Base-by-base conservation (phyloP, 1,284 basidiomycete species). In the Fomitiporia mediterranea region DNA sequence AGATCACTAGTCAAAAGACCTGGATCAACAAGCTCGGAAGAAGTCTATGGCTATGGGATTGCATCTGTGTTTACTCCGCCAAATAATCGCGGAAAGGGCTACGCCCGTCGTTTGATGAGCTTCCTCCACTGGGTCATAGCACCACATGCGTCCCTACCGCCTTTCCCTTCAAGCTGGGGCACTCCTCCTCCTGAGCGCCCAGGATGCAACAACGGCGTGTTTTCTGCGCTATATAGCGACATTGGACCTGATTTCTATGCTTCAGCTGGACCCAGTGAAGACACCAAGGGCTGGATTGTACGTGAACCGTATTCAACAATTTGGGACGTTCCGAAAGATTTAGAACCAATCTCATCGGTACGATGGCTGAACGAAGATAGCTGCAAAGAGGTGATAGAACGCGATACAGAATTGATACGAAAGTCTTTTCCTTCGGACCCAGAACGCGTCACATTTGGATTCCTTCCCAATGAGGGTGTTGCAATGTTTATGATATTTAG, bases 191-290 rank as follows among this genome's bases (percentile, higher is more conserved):
- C 72, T 5, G 59, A 63, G 52, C 19, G 58, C 19, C 51, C 61
- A 57, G 63, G 35, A 59, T 59, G 62, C 17, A 65, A 69, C 6
- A 63, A 72, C 50, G 76, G 67, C 1, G 58, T 63, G 4, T 80
- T 83, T 61, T 83, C 82, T 1, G 74, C 76, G 8, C 69, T 88
- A 4, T 87, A 81, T 68, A 86, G 82, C 65, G 84, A 86, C 61
- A 70, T 87, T 25, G 84, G 84, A n/a, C 40, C 48, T 2, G 63
- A 71, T 0, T 83, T 84, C 65, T 88, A 87, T 66, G 61, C 59
- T 4, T 58, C 61, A 2, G 76, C 76, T 53, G 80, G 81, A 0
- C 73, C 74, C 4, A 61, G 55, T 2, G 64, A 66, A 1, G 61
- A 67, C 2, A 50, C 60, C 13, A 68, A 70, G 27, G 83, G 84